These are phyloP conservation scores for Paecilomyces dactylethromorphus DNA, from an alignment of 2,329 filamentous ascomycete species.

Conservation along the genomic window DNA sequence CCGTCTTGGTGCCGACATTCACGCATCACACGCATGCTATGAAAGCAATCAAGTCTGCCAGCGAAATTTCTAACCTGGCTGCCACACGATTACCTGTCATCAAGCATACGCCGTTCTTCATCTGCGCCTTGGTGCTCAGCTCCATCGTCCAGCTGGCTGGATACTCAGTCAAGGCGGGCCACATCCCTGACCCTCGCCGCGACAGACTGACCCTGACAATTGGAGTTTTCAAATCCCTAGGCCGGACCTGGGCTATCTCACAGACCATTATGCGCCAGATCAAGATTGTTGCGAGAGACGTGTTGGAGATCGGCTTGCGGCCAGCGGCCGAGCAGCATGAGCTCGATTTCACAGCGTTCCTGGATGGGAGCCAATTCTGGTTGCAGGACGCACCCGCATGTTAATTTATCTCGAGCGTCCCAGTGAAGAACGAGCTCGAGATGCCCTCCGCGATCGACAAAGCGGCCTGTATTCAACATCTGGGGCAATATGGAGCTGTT, in stretches of 20 bases:
- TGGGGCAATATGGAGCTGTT: background rate
- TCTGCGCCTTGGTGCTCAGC: conserved; percentile 69
- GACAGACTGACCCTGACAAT: conserved; percentile 75
- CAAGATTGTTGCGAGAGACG: conserved; percentile 70
- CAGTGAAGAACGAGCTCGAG: background rate
- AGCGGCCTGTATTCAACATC: background rate
- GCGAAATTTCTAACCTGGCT: conserved; percentile 70
- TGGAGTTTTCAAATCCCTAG: conserved; percentile 64
- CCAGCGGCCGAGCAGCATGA: conserved; percentile 23
- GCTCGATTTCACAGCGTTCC: conserved; percentile 26
- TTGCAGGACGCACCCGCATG: conserved; percentile 11
- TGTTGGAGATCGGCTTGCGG: conserved; percentile 43
- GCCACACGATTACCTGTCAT: conserved; percentile 52
- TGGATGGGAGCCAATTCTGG: conserved; percentile 30
- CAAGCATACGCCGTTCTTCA: conserved; percentile 77
- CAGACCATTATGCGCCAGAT: conserved; percentile 65
- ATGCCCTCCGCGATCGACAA: background rate
- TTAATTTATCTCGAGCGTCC: background rate
- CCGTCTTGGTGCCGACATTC: conserved; percentile 32
- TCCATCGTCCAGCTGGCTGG: conserved; percentile 77
- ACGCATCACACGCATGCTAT: conserved; percentile 56
- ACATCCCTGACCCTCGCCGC: conserved; percentile 52
- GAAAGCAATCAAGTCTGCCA: conserved; percentile 73
- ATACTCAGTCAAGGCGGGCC: conserved; percentile 56
- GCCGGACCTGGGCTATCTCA: conserved; percentile 66